Percentiles rank a stretch among this genome's conserved stretches.
Evolutionary conservation across 2,329 filamentous ascomycete genomes (phyloP).

Genomic region (Alternaria incomplexa): DNA sequence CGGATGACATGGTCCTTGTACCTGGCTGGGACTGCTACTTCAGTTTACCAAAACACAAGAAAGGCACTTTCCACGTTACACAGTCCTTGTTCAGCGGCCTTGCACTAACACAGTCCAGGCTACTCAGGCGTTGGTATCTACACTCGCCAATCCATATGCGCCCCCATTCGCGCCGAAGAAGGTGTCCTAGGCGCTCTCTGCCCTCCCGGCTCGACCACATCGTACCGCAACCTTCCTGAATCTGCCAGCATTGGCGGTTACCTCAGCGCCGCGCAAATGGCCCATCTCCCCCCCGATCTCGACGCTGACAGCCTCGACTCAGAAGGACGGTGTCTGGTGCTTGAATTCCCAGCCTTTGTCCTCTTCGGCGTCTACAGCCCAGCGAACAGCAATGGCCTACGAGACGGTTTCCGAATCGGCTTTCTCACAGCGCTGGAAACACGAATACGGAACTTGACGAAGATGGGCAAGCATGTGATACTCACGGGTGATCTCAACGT

Average conservation of each 20-base stretch:
- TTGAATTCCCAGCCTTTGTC: constrained; percentile 95
- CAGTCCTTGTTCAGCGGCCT: neutral
- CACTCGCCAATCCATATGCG: constrained; percentile 83
- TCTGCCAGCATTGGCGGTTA: constrained; percentile 88
- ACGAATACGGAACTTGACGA: constrained; percentile 81
- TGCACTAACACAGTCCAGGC: constrained; percentile 58
- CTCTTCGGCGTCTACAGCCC: constrained; percentile 92
- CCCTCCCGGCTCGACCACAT: constrained; percentile 71
- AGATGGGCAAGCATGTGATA: constrained; percentile 82
- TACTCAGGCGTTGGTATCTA: constrained; percentile 97
- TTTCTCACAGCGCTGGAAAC: constrained; percentile 83
- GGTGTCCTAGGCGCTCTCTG: constrained; percentile 85
- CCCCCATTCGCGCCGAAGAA: constrained; percentile 89
- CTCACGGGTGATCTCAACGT: constrained; percentile 91
- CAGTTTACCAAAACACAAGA: constrained; percentile 90
- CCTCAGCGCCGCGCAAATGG: constrained; percentile 72
- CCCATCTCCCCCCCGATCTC: constrained; percentile 53
- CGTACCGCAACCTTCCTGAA: constrained; percentile 75
- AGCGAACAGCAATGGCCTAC: constrained; percentile 82
- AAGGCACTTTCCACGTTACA: constrained; percentile 62
- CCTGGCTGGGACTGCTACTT: constrained; percentile 97
- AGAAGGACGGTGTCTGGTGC: constrained; percentile 86
- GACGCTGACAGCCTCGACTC: constrained; percentile 80
- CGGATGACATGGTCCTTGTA: constrained; percentile 94
- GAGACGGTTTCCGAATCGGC: constrained; percentile 80